Evolutionary conservation across 345 rosid species (phyloP).

Genomic region (Salix purpurea): DNA sequence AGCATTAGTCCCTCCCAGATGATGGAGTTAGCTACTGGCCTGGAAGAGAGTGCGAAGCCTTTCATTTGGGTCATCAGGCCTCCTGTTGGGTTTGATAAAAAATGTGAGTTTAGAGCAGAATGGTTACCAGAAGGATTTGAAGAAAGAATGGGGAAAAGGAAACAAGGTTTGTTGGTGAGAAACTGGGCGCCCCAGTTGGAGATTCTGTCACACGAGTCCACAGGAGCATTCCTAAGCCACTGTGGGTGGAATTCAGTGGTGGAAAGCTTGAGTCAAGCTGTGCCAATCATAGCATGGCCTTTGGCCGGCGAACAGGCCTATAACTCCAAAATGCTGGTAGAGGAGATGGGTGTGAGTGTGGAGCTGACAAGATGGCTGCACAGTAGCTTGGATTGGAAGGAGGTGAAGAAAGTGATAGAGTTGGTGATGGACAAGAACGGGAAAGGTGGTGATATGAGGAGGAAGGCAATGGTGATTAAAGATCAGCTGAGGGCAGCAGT

Average conservation of each 20-base stretch:
- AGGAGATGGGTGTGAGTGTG: constrained; percentile 47
- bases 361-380: constrained; percentile 43
- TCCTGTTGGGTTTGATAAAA: constrained; percentile 39
- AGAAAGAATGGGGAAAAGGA: constrained; percentile 13
- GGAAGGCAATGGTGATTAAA: constrained; percentile 27
- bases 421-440: constrained; percentile 31
- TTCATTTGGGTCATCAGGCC: constrained; percentile 56
- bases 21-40: constrained; percentile 44
- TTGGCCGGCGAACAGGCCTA: constrained; percentile 46
- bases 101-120: constrained; percentile 32
- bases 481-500: constrained; percentile 22
- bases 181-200: constrained; percentile 55
- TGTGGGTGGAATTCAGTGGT: constrained; percentile 56
- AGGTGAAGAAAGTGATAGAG: constrained; percentile 35
- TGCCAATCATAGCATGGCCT: constrained; percentile 55
- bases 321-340: constrained; percentile 46
- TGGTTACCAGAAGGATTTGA: constrained; percentile 50
- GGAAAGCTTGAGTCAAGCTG: constrained; percentile 56
- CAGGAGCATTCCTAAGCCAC: constrained; percentile 45
- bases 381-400: background rate
- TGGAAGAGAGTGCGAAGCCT: constrained; percentile 35
- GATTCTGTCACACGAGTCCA: constrained; percentile 40
- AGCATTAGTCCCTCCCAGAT: constrained; percentile 35
- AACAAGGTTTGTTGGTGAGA: constrained; percentile 36
- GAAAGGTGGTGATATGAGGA: constrained; percentile 41